Base-by-base conservation (phyloP, 495 filamentous ascomycete genomes). In the Aspergillus incahuasiensis region DNA sequence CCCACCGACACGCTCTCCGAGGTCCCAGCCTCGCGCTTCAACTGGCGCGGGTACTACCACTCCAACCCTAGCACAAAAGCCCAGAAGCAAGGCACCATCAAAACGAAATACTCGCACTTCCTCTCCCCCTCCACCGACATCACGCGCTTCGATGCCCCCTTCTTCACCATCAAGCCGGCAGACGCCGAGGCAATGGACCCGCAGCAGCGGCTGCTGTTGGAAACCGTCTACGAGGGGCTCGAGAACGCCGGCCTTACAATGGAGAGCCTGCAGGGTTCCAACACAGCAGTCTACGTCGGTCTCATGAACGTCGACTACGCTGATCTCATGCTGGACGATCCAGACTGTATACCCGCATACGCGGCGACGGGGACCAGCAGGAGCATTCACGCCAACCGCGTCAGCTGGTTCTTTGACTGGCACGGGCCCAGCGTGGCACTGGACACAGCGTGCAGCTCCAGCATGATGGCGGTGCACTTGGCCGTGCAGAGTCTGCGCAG, bases 181-280 rank as follows among this genome's bases (percentile, higher is more conserved):
- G 74, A 85, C 66, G 72, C 81, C 54, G 58, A 59, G 11, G 47
- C 62, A 7, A 70, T 76, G 18, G 74, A 77, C 38, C 74, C 74
- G 1, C 73, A 76, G 34, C 74, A 76, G 25, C 69, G 72, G 9
- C 61, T 82, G 13, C 68, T 82, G 6, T 66, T 86, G 1, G 83
- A 85, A 59, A 67, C 69, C 1, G 73, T 76, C 8, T 86, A 82
- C 32, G 81, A 85, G 56, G 75, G 73, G 0, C 57, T 86, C 3
- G 82, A 86, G 54, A 71, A 70, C 52, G 79, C 66, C 1, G 76
- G 74, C 19, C 47, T 71, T 3, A 42, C 65, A 2, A 52, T 77
- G 1, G 60, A 72, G 20, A 41, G 50, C 0, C 49, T 82, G 7
- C 52, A 71, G 1, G 78, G 77, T 8, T 28, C 25, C 25, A 8